phyloP scores from a whole-genome alignment of 2,329 filamentous ascomycete genomes.

The Plectosphaerella sp. region DNA sequence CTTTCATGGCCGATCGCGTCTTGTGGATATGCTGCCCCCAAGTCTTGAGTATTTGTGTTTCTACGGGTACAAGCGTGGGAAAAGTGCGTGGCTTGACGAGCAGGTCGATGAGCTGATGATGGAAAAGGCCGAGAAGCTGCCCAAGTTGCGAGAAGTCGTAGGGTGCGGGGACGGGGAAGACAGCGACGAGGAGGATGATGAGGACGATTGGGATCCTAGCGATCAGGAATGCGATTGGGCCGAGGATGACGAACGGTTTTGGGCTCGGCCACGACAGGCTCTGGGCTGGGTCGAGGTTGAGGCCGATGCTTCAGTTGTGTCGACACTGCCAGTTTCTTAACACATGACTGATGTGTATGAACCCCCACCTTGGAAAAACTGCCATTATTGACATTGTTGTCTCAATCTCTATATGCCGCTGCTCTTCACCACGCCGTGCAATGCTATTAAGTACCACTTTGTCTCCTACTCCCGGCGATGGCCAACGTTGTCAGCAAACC shows the following conservation, averaged over 20 bases:
- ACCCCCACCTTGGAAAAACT: not conserved
- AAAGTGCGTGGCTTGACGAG: slow-evolving; percentile 1
- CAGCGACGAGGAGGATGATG: not conserved
- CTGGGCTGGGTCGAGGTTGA: not conserved
- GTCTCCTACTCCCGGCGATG: slow-evolving; percentile 11
- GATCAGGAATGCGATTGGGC: too few relatives aligned
- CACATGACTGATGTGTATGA: too few relatives aligned
- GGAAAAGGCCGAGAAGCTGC: slow-evolving; percentile 6
- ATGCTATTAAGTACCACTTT: not conserved
- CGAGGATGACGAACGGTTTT: not conserved
- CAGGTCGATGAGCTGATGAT: slow-evolving; percentile 6
- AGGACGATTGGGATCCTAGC: too few relatives aligned
- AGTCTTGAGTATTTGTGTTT: slow-evolving; percentile 9
- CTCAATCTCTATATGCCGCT: not conserved
- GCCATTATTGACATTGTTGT: not conserved
- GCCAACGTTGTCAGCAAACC: slow-evolving; percentile 50
- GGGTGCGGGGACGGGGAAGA: not conserved
- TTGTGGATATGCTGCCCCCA: slow-evolving; percentile 9
- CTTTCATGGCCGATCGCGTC: not conserved
- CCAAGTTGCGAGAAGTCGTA: slow-evolving; percentile 4
- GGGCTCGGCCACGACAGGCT: not conserved
- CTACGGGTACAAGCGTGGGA: slow-evolving; percentile 8
- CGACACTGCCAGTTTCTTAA: too few relatives aligned
- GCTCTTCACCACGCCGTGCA: not conserved
- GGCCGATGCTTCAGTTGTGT: not conserved